Conservation (phyloP, 2,329 filamentous ascomycete species). For the Emmonsiellopsis sp. region DNA sequence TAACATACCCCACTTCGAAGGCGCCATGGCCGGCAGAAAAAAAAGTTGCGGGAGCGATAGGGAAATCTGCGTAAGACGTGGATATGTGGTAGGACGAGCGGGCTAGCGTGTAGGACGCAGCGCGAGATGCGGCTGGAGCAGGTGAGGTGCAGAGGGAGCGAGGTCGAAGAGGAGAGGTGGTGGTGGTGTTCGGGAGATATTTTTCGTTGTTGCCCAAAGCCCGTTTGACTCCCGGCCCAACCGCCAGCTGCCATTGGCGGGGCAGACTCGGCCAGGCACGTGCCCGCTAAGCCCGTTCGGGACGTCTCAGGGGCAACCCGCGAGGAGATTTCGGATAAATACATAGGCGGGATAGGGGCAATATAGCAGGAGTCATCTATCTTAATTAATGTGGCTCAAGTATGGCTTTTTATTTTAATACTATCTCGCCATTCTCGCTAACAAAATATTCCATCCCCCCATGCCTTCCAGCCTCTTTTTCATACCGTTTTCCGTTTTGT, state of each 20-base stretch:
- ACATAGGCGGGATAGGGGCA: background rate
- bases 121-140: no score
- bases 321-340: no score
- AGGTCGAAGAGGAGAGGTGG: no score
- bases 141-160: no score
- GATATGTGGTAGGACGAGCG: background rate
- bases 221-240: background rate
- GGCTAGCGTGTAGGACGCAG: no score
- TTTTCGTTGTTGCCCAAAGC: background rate
- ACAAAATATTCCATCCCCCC: no score
- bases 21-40: constrained; percentile 28
- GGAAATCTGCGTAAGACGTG: constrained; percentile 4
- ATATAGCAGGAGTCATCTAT: background rate
- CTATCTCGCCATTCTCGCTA: background rate
- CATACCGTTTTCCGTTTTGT: background rate
- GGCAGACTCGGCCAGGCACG: background rate
- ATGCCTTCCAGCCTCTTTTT: background rate
- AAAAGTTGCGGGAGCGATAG: background rate
- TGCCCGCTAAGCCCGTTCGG: background rate
- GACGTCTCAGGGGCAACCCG: background rate
- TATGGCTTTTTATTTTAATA: background rate
- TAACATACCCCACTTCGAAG: constrained; percentile 39
- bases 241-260: background rate
- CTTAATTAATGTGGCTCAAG: background rate
- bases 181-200: no score